Evolutionary conservation across 2,329 filamentous ascomycete genomes (phyloP), one percentile per base, ranked within the genome.

Genomic region (Cercospora sp.): DNA sequence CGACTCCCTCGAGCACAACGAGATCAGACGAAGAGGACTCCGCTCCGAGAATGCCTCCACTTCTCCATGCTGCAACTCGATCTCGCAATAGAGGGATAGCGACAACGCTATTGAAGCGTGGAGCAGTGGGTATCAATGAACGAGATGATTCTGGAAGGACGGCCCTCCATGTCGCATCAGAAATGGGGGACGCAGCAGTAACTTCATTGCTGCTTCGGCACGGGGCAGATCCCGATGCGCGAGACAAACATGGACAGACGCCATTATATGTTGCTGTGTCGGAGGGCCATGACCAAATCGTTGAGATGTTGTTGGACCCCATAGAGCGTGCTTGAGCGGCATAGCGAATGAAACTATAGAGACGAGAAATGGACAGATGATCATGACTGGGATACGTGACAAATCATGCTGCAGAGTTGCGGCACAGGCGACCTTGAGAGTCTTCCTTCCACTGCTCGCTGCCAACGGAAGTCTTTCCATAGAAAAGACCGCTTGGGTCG

Each of bases 401-500:
- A 42, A 42, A 5, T 42, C 13, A 42, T 42, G 36, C 13, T 13
- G 13, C 36, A 16, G 36, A 42, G 16, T 42, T 42, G 36, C 40
- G 36, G 55, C 74, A 76, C 36, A 75, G 60, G 63, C 73, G 71
- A 16, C 69, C 68, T 60, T 74, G 69, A 10, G 63, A 30, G 10
- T 64, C 55, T 20, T 53, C 55, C n/a, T 53, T 60, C 78, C 80
- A 81, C 36, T 72, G 74, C 55, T 81, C 80, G 59, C 76, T 79
- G 2, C 79, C 79, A 0, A 82, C 80, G 3, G 76, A 79, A 68
- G 79, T 80, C 16, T 77, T 68, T 2, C 77, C 79, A 40, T 81
- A 82, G 70, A 83, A 82, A 58, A 82, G 70, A 48, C 76, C 75
- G 0, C 76, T 5, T 7, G 81, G 81, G 68, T 84, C 82, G 70